A percentile compares a stretch with the other conserved stretches of the same genome.
Evolutionary conservation across 768 basidiomycete genomes (phyloP).

Genomic region (Mycena alexandri): DNA sequence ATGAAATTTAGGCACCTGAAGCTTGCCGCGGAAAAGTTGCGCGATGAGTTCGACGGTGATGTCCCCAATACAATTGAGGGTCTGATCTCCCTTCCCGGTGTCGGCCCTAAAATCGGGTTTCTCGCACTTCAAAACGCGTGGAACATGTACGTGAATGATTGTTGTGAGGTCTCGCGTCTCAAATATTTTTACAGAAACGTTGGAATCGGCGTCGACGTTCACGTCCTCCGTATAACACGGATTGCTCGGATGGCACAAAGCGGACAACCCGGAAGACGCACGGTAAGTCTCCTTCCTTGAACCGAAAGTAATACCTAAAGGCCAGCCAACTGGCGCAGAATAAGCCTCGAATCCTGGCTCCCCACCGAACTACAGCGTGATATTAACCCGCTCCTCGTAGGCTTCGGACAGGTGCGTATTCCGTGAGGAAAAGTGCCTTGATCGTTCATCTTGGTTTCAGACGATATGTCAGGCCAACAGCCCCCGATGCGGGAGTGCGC

Average conservation of each 20-base stretch:
- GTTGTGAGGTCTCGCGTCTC: not conserved
- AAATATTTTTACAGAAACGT: conserved; percentile 66
- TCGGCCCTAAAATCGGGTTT: conserved; percentile 98
- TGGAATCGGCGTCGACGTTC: conserved; percentile 96
- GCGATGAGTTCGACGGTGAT: conserved; percentile 82
- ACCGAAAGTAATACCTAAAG: not conserved
- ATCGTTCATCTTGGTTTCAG: conserved; percentile 48
- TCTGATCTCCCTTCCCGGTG: conserved; percentile 88
- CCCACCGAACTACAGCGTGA: conserved; percentile 78
- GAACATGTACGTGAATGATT: conserved; percentile 69
- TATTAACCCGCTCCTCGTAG: conserved; percentile 86
- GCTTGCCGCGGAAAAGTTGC: conserved; percentile 75
- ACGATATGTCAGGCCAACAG: conserved; percentile 75
- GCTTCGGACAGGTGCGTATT: conserved; percentile 81
- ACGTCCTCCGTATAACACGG: conserved; percentile 96
- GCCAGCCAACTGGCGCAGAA: conserved; percentile 48
- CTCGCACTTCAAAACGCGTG: conserved; percentile 86
- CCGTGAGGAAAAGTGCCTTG: not conserved
- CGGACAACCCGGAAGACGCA: conserved; percentile 90
- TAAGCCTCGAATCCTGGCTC: conserved; percentile 88
- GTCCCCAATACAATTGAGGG: conserved; percentile 92
- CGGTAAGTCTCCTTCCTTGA: conserved; percentile 56
- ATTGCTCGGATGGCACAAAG: conserved; percentile 94
- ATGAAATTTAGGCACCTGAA: conserved; percentile 72
- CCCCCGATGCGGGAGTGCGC: conserved; percentile 75